phyloP scores from a whole-genome alignment of 139 green algal species.

The Chlorella sp. region DNA sequence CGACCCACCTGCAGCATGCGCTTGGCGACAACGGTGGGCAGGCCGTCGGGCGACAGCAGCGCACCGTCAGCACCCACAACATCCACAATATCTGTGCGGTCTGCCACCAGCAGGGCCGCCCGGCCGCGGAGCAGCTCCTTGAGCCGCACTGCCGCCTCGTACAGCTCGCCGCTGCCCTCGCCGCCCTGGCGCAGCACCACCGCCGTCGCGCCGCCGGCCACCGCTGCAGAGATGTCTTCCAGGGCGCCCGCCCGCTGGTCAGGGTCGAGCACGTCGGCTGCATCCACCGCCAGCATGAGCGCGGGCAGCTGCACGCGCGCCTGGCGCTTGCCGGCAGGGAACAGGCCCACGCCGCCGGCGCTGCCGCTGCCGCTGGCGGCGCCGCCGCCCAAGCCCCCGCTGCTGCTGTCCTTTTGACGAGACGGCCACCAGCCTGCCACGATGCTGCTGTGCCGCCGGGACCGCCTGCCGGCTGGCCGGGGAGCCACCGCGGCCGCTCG shows the following conservation, averaged over 20 bases:
- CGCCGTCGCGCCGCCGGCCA: conserved; percentile 70
- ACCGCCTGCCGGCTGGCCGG: too few species aligned
- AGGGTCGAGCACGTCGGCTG: conserved; percentile 53
- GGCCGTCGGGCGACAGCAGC: conserved; percentile 77
- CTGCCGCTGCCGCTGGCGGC: neutral
- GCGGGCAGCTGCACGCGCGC: conserved; percentile 76
- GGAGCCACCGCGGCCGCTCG: too few species aligned
- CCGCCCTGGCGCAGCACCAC: conserved; percentile 66
- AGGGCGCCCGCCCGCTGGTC: conserved; percentile 14
- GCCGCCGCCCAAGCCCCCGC: neutral
- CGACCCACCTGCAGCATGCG: conserved; percentile 66
- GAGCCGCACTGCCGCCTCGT: conserved; percentile 79
- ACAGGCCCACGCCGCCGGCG: conserved; percentile 20
- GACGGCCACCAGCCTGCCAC: neutral
- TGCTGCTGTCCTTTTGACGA: neutral
- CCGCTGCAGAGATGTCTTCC: conserved; percentile 42
- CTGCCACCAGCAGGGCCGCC: conserved; percentile 82
- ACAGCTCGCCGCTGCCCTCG: conserved; percentile 67
- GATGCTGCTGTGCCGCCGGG: too few species aligned
- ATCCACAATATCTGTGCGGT: conserved; percentile 90
- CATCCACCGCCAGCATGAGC: conserved; percentile 63
- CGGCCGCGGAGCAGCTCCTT: conserved; percentile 79
- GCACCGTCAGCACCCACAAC: conserved; percentile 88
- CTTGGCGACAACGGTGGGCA: conserved; percentile 90
- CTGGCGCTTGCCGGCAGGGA: conserved; percentile 70